Conservation (phyloP, 2,329 filamentous ascomycete genomes). For the Sporothrix variecibatus region DNA sequence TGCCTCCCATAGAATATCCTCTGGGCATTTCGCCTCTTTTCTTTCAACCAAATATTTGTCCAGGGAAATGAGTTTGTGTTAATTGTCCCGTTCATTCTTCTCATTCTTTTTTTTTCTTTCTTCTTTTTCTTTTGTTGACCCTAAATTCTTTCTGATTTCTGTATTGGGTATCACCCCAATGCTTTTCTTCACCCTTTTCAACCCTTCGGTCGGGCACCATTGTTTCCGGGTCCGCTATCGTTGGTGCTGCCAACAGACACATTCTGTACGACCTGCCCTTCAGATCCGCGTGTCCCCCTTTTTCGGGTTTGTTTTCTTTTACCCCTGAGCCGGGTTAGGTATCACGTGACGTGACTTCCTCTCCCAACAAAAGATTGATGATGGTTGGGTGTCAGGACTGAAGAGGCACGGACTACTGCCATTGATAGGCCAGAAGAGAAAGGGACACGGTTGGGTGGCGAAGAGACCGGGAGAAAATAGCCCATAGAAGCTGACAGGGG, state of each 20-base stretch:
- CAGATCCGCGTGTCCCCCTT: too few relatives aligned
- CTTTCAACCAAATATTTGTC: neutral
- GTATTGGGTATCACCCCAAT: neutral
- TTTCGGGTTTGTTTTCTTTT: slow-evolving; percentile 21
- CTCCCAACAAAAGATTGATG: neutral
- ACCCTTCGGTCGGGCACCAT: slow-evolving; percentile 5
- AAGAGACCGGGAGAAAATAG: neutral
- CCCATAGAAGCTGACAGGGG: neutral
- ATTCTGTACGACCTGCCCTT: neutral
- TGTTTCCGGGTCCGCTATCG: neutral
- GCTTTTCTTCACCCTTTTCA: neutral
- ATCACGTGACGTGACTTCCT: slow-evolving; percentile 19
- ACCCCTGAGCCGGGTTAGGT: neutral
- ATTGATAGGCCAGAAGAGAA: neutral
- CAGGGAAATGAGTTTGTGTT: neutral
- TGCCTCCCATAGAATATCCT: neutral
- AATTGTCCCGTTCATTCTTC: too few relatives aligned
- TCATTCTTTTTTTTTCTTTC: neutral
- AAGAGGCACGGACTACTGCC: neutral
- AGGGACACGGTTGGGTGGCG: neutral
- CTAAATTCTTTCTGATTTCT: neutral
- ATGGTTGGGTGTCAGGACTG: neutral
- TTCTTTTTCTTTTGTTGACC: neutral
- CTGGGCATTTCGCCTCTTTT: neutral
- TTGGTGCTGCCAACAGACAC: neutral